Percentiles rank a stretch among this genome's conserved stretches.
Evolutionary conservation across 441 rosid species (phyloP).

Genomic region (Gossypium lobatum): DNA sequence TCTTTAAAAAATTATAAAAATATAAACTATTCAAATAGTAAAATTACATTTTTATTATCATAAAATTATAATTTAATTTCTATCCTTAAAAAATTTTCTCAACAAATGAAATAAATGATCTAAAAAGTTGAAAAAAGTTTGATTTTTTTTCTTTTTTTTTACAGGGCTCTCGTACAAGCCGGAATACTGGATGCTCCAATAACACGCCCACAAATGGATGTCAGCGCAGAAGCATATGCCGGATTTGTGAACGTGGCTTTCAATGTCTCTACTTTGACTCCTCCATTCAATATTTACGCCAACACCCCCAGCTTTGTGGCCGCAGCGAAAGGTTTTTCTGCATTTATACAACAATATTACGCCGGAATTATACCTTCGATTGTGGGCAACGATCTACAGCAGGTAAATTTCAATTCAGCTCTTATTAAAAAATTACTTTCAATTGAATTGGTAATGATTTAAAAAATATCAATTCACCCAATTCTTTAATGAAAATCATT

Average conservation of each 20-base stretch:
- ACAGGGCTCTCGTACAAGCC: neutral
- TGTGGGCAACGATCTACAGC: no score
- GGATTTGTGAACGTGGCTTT: neutral
- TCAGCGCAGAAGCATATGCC: neutral
- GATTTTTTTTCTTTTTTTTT: neutral
- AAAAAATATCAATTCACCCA: no score
- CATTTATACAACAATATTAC: neutral
- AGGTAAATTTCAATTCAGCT: neutral
- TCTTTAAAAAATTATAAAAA: no score
- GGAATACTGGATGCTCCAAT: neutral
- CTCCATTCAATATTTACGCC: neutral
- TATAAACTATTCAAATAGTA: no score
- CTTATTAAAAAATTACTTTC: no score
- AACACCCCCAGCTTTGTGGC: neutral
- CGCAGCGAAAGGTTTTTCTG: neutral
- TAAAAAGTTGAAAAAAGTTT: neutral
- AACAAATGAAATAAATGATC: no score
- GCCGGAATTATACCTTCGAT: no score
- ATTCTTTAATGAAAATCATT: no score
- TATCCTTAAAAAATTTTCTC: no score
- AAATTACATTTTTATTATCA: no score
- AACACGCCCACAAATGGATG: neutral
- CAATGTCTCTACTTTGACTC: neutral
- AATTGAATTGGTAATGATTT: no score
- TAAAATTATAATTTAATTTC: no score